Conservation (phyloP, 345 rosid species). For the Turnera subulata region DNA sequence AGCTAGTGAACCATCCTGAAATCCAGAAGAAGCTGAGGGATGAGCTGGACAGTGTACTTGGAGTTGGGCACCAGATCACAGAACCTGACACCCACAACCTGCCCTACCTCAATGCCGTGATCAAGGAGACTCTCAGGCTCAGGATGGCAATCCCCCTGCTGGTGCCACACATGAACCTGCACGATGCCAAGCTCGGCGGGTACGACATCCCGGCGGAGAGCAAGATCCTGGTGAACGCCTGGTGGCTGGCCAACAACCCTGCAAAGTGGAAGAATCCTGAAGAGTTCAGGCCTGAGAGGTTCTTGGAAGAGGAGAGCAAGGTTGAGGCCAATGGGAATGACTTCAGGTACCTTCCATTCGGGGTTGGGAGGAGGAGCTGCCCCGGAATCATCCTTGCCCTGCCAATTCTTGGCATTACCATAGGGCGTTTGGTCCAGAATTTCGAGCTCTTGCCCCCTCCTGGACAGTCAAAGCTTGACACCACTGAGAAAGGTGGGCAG, state of each 20-base stretch:
- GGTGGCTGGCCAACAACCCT: slow-evolving; percentile 99
- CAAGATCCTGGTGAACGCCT: slow-evolving; percentile 89
- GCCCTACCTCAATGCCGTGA: slow-evolving; percentile 89
- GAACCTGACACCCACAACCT: slow-evolving; percentile 80
- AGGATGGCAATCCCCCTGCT: slow-evolving; percentile 97
- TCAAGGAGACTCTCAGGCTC: slow-evolving; percentile 86
- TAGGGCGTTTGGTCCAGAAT: slow-evolving; percentile 92
- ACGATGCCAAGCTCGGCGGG: slow-evolving; percentile 82
- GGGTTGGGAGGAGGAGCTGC: slow-evolving; percentile 96
- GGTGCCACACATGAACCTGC: slow-evolving; percentile 97
- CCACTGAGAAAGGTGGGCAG: slow-evolving; percentile 89
- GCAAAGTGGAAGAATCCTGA: slow-evolving; percentile 78
- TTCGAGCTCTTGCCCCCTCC: slow-evolving; percentile 95
- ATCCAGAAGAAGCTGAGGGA: slow-evolving; percentile 69
- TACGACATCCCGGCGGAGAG: slow-evolving; percentile 94
- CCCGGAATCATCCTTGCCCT: slow-evolving; percentile 94
- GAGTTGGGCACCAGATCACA: slow-evolving; percentile 64
- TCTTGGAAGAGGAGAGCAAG: slow-evolving; percentile 84
- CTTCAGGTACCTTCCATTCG: slow-evolving; percentile 91
- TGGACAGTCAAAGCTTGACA: slow-evolving; percentile 75
- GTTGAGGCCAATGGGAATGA: slow-evolving; percentile 96
- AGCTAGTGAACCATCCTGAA: slow-evolving; percentile 85
- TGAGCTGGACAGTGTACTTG: slow-evolving; percentile 74
- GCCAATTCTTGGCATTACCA: slow-evolving; percentile 84
- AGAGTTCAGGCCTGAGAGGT: slow-evolving; percentile 95